Percentiles rank a stretch among this genome's conserved stretches.
phyloP scores from a whole-genome alignment of 345 rosid species.

The Anastatica hierochuntica region DNA sequence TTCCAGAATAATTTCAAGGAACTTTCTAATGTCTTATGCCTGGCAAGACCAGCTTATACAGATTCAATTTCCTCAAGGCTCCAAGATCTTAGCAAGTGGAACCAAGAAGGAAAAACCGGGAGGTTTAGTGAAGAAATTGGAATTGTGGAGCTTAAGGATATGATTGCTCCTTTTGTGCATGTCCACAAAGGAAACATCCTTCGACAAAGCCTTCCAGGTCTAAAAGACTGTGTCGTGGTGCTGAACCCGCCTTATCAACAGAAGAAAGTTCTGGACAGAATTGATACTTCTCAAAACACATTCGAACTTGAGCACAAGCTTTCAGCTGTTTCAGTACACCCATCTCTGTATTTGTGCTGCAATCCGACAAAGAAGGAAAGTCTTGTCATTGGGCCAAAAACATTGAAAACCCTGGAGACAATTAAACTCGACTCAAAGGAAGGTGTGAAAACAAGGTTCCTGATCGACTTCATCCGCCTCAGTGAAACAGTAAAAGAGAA shows the following conservation, averaged over 20 bases:
- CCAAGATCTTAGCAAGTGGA: slow-evolving; percentile 23
- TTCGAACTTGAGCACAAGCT: slow-evolving; percentile 24
- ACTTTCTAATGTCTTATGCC: slow-evolving; percentile 44
- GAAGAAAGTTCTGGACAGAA: slow-evolving; percentile 30
- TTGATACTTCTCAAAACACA: slow-evolving; percentile 15
- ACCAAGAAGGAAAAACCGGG: slow-evolving; percentile 28
- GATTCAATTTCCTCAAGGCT: slow-evolving; percentile 10
- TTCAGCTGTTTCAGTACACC: slow-evolving; percentile 49
- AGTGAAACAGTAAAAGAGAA: slow-evolving; percentile 39
- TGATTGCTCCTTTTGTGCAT: slow-evolving; percentile 62
- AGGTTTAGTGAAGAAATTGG: slow-evolving; percentile 24
- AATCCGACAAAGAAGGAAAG: slow-evolving; percentile 3
- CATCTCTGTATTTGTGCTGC: slow-evolving; percentile 31
- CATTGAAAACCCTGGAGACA: slow-evolving; percentile 10
- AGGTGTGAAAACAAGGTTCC: slow-evolving; percentile 59
- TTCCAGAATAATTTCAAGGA: slow-evolving; percentile 75
- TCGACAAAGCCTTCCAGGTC: slow-evolving; percentile 52
- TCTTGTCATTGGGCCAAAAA: neutral
- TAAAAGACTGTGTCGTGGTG: slow-evolving; percentile 45
- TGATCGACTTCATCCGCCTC: slow-evolving; percentile 40
- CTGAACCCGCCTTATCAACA: slow-evolving; percentile 40
- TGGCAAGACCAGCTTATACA: slow-evolving; percentile 41
- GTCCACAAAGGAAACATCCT: slow-evolving; percentile 54
- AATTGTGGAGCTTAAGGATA: slow-evolving; percentile 22
- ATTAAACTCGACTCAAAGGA: slow-evolving; percentile 25